These are phyloP conservation scores for Leishmania major DNA, from an alignment of 208 protist species.

Conservation along the genomic window DNA sequence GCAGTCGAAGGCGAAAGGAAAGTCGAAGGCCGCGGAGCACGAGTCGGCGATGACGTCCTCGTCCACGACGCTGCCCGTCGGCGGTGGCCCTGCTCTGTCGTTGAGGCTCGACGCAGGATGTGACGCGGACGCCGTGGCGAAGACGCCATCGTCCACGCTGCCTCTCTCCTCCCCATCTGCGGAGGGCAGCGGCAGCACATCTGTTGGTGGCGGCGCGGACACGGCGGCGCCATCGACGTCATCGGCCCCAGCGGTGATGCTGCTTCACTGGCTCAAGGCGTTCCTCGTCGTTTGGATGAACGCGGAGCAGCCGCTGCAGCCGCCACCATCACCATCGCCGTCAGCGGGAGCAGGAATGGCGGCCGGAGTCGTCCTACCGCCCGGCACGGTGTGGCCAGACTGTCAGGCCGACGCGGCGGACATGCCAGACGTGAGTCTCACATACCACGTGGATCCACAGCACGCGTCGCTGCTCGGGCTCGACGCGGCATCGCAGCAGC, in stretches of 20 bases:
- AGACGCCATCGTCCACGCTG: conserved; percentile 1
- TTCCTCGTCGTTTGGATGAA: conserved; percentile 34
- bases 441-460: conserved; percentile 17
- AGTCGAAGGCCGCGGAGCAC: conserved; percentile 3
- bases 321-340: conserved; percentile 7
- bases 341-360: neutral
- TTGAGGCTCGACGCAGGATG: conserved; percentile 22
- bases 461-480: conserved; percentile 20
- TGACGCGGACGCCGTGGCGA: neutral
- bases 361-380: neutral
- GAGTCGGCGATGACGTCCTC: neutral
- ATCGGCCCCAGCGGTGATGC: conserved; percentile 20
- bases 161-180: neutral
- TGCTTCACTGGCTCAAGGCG: conserved; percentile 31
- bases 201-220: neutral
- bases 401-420: conserved; percentile 6
- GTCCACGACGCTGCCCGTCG: neutral
- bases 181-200: neutral
- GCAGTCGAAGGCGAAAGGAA: conserved; percentile 10
- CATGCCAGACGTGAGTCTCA: conserved; percentile 21
- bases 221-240: neutral
- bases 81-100: conserved; percentile 19
- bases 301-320: conserved; percentile 30
- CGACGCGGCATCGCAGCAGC: conserved; percentile 12
- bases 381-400: conserved; percentile 23